Base-by-base conservation (phyloP, 768 basidiomycete species). In the Boletales sp. region DNA sequence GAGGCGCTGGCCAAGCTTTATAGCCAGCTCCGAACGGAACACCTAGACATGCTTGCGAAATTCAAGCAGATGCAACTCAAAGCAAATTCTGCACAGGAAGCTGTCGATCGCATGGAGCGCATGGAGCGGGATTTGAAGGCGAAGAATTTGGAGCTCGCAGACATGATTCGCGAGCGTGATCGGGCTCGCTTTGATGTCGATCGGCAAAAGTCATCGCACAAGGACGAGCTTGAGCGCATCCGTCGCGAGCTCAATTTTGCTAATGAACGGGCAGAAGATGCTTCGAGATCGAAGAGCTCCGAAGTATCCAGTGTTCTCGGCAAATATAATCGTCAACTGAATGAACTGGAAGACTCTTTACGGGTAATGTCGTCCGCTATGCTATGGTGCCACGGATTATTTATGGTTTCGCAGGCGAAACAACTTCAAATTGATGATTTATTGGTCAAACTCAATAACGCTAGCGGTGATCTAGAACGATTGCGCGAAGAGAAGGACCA, bases 131-230 rank as follows among this genome's bases (percentile, higher is more conserved):
- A 99, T 65, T 75, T 98, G 59, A 99, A 98, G 72, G 79, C 90
- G n/a, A 99, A 99, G 80, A 99, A 97, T 64, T 70, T 99, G 48
- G 97, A 98, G 68, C 75, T 99, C 17, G 97, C 97, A 19, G 97
- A 98, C 65, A 99, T 99, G 97, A 87, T 99, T 58, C 82, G 95
- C 40, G 97, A 99, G 69, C 84, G 97, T 31, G 97, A 99, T 65
- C 80, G 94, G 48, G 94, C 95, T 32, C 78, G 97, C 39, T 98
- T 97, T 62, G 97, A 99, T 57, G 74, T 97, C 19, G 97, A 99
- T 64, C 79, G 97, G 18, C 80, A 91, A 65, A 97, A 95, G 72
- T 82, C 91, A 6, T 86, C 84, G 43, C 94, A 98, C 68, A 95
- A 94, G 64, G 97, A 99, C 50, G 97, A 99, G 64, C 66, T 91